phyloP scores from a whole-genome alignment of 306 rosid species.

The Malus asiatica region DNA sequence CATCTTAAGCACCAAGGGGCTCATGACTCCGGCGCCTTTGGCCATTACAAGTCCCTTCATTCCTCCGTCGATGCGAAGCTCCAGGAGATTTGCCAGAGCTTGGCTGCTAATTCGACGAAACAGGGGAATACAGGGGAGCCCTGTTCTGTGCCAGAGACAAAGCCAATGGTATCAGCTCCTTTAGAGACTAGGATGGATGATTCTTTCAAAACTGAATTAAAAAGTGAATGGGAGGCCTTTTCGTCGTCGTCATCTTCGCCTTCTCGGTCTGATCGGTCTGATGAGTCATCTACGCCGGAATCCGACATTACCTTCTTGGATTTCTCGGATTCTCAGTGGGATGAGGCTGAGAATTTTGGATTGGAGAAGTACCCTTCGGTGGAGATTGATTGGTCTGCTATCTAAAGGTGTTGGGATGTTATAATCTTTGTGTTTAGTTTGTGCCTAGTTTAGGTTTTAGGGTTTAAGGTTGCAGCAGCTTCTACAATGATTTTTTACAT shows the following conservation, averaged over 20 bases:
- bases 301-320: constrained; percentile 48
- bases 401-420: constrained; percentile 16
- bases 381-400: constrained; percentile 89
- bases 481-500: constrained; percentile 72
- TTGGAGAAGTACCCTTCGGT: constrained; percentile 78
- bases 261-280: constrained; percentile 20
- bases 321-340: constrained; percentile 47
- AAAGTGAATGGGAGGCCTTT: constrained; percentile 7
- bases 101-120: constrained; percentile 37
- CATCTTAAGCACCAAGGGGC: constrained; percentile 44
- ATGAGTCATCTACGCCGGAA: constrained; percentile 60
- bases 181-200: neutral
- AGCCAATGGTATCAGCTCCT: constrained; percentile 22
- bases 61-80: constrained; percentile 79
- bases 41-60: constrained; percentile 61
- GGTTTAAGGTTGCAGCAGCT: constrained; percentile 21
- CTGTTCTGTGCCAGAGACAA: constrained; percentile 28
- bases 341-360: constrained; percentile 37
- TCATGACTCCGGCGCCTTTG: constrained; percentile 42
- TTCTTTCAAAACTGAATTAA: neutral
- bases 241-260: constrained; percentile 19
- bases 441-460: constrained; percentile 1
- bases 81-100: constrained; percentile 59
- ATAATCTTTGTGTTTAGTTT: constrained; percentile 5
- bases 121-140: constrained; percentile 33